Evolutionary conservation across 495 filamentous ascomycete species (phyloP), one percentile per base, ranked within the genome.

Genomic region (Neurospora terricola): DNA sequence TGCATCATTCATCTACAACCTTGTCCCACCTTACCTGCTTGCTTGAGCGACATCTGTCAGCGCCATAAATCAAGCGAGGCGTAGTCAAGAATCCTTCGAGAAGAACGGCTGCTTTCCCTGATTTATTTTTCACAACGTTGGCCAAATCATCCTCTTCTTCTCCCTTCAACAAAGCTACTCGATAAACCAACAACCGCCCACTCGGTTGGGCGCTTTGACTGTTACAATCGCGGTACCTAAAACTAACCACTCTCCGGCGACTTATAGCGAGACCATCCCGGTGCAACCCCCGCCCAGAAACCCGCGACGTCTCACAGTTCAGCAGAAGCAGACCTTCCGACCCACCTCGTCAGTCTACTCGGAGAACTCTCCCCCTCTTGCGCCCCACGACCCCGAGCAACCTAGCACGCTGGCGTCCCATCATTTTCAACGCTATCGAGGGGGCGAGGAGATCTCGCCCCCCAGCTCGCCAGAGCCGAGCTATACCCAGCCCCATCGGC

Each of bases 401-500:
- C 76, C 54, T 34, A 66, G 54, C 54, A 66, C 54, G 54, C 27
- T 82, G 77, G 79, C 81, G 69, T 77, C 80, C 75, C 76, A 70
- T 69, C 73, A 78, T 48, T 54, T 43, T 42, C 77, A 79, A 69
- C 77, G 79, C 59, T 77, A 79, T 74, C 79, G 79, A 39, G 76
- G 75, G 70, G 79, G 73, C 74, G 82, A 77, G 30, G 79, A 83
- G 27, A 81, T 86, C 78, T 85, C 83, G 40, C 84, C 84, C 69
- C 84, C 84, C 11, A 86, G 84, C 80, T 86, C 84, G 54, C 83
- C 84, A 42, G 84, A 85, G 77, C 78, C 76, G 2, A 77, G 78
- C 23, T 75, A 75, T 37, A 54, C 16, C 18, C 73, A 37, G 16
- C 73, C 73, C 69, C 54, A 68, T 77, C 59, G 79, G 75, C 68